Evolutionary conservation across 2,329 filamentous ascomycete genomes (phyloP).

Genomic region (Pyrenochaeta sp.): DNA sequence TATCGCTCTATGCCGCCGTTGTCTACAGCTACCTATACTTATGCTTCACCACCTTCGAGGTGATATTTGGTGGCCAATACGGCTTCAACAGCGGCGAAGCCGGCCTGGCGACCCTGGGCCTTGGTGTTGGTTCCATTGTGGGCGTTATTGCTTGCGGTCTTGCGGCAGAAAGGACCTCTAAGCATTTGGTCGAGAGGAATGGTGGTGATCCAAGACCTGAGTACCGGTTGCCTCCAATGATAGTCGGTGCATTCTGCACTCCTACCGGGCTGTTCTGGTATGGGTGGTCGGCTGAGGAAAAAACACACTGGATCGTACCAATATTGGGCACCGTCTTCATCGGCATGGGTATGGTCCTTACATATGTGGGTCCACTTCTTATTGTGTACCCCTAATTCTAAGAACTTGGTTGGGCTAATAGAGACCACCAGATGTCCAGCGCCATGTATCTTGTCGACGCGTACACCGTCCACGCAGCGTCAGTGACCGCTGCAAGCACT

Average conservation of each 20-base stretch:
- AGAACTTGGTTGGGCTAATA: background rate
- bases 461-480: conserved; percentile 37
- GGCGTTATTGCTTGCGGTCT: conserved; percentile 12
- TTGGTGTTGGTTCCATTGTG: conserved; percentile 21
- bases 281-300: conserved; percentile 62
- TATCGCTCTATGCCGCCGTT: conserved; percentile 8
- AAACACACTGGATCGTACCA: conserved; percentile 63
- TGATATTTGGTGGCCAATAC: conserved; percentile 24
- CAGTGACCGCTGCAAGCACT: conserved; percentile 45
- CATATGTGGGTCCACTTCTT: conserved; percentile 22
- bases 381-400: background rate
- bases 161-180: background rate
- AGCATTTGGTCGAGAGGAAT: conserved; percentile 4
- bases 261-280: conserved; percentile 54
- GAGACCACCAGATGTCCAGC: background rate
- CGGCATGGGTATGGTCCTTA: conserved; percentile 21
- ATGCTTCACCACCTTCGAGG: conserved; percentile 27
- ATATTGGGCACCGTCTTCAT: conserved; percentile 29
- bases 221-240: conserved; percentile 16
- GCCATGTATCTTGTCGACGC: conserved; percentile 45
- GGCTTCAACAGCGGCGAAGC: conserved; percentile 13
- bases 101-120: conserved; percentile 20
- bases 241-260: conserved; percentile 19
- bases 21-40: conserved; percentile 28
- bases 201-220: conserved; percentile 29